Evolutionary conservation across 192 early-diverging fungal genomes (phyloP).

Genomic region (Obelidium mucronatum): DNA sequence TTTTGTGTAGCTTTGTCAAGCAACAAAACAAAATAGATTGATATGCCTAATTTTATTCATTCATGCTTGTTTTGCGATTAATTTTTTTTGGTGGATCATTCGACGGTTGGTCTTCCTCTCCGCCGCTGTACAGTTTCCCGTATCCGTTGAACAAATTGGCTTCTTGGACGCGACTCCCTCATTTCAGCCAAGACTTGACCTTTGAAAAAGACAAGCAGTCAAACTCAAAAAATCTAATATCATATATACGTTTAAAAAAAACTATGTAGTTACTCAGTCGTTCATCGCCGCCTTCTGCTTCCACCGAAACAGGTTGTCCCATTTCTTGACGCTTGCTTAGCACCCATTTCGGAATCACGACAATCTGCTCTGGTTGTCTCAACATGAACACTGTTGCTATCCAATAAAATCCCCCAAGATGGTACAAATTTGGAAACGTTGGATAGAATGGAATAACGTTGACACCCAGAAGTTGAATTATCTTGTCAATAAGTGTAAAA

Average conservation of each 20-base stretch:
- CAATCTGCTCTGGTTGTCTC: conserved; percentile 19
- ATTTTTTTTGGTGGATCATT: too few species aligned
- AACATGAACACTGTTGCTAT: conserved; percentile 10
- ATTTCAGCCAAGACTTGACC: neutral
- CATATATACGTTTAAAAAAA: too few species aligned
- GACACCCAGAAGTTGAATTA: neutral
- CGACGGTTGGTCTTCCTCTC: too few species aligned
- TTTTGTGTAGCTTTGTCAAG: conserved; percentile 65
- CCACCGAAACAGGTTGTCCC: neutral
- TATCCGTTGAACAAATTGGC: neutral
- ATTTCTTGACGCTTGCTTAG: neutral
- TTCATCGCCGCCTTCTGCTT: neutral
- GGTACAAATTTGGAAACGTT: conserved; percentile 6
- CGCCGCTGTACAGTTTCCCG: too few species aligned
- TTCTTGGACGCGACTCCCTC: neutral
- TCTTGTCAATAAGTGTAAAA: conserved; percentile 1
- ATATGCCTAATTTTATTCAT: neutral
- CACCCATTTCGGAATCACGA: neutral
- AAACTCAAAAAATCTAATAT: too few species aligned
- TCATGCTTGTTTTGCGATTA: neutral
- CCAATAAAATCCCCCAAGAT: neutral
- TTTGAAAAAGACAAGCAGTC: too few species aligned
- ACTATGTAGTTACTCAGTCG: too few species aligned
- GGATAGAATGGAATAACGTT: conserved; percentile 26
- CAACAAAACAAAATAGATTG: conserved; percentile 24